A percentile compares a stretch with the other conserved stretches of the same genome.
Conservation (phyloP, 2,329 filamentous ascomycete genomes). For the Nothomitra cinnamomea region DNA sequence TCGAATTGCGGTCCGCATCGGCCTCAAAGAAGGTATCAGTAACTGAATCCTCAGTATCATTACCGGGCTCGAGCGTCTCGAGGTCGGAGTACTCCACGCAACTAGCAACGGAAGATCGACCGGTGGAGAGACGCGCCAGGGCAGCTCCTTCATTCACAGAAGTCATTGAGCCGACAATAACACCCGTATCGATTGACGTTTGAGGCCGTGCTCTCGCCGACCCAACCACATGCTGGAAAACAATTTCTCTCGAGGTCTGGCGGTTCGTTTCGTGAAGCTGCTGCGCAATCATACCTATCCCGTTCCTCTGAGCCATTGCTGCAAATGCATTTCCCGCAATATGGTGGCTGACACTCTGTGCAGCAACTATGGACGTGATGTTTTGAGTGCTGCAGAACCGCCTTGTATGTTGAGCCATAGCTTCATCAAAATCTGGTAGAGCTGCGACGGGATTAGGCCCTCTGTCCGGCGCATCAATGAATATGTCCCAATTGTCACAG, state of each 20-base stretch:
- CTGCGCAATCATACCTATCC: neutral
- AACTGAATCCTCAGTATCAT: too few relatives aligned
- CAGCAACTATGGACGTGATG: neutral
- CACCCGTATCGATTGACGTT: neutral
- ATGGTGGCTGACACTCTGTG: neutral
- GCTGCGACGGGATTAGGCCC: too few relatives aligned
- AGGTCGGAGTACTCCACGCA: too few relatives aligned
- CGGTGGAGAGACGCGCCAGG: neutral
- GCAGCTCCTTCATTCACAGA: neutral
- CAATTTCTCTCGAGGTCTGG: neutral
- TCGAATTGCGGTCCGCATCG: too few relatives aligned
- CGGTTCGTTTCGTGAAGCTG: neutral
- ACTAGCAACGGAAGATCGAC: too few relatives aligned
- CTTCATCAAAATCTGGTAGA: too few relatives aligned
- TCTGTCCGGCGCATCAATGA: too few relatives aligned
- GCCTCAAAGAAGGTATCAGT: too few relatives aligned
- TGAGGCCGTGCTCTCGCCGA: neutral
- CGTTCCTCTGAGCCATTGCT: neutral
- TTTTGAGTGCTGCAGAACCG: neutral
- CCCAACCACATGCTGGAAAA: neutral
- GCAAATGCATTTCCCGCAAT: constrained; percentile 2
- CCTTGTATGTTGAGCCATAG: too few relatives aligned
- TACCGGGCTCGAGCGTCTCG: too few relatives aligned
- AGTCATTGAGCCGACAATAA: neutral
- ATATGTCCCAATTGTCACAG: too few relatives aligned